Conservation (phyloP, 148 eudicot species). For the Rhododendron ovatum region DNA sequence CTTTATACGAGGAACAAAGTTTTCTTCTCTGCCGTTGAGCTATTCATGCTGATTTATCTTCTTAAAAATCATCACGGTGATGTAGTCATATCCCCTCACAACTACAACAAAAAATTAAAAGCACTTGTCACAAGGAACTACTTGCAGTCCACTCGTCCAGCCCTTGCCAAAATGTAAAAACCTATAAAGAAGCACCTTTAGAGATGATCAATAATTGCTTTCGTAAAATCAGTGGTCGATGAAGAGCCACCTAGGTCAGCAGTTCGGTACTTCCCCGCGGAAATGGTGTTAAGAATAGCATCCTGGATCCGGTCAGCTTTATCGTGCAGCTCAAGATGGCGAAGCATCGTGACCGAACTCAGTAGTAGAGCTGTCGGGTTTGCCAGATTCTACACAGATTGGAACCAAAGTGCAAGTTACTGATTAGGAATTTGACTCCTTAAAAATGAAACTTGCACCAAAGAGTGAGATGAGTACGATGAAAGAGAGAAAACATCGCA, state of each 20-base stretch:
- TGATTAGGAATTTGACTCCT: neutral
- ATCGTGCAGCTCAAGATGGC: slow-evolving; percentile 74
- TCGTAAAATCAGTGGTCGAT: slow-evolving; percentile 74
- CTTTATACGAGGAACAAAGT: neutral
- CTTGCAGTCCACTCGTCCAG: neutral
- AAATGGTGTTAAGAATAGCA: slow-evolving; percentile 74
- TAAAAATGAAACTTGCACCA: neutral
- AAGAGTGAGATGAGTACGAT: neutral
- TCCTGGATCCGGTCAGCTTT: slow-evolving; percentile 80
- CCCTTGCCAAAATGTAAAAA: neutral
- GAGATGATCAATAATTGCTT: slow-evolving; percentile 77
- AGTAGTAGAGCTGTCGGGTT: slow-evolving; percentile 93
- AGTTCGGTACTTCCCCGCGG: slow-evolving; percentile 87
- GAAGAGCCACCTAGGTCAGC: slow-evolving; percentile 82
- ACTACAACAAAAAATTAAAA: neutral
- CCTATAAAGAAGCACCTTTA: slow-evolving; percentile 21
- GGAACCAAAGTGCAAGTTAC: neutral
- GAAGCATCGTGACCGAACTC: slow-evolving; percentile 83
- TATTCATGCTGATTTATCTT: neutral
- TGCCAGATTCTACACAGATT: slow-evolving; percentile 56
- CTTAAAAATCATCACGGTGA: slow-evolving; percentile 6
- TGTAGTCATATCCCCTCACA: neutral
- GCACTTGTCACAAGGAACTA: slow-evolving; percentile 6
- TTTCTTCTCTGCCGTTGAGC: neutral
- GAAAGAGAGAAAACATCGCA: neutral